phyloP scores from a whole-genome alignment of 352 stramenopile species.

The Globisporangium yorkense region DNA sequence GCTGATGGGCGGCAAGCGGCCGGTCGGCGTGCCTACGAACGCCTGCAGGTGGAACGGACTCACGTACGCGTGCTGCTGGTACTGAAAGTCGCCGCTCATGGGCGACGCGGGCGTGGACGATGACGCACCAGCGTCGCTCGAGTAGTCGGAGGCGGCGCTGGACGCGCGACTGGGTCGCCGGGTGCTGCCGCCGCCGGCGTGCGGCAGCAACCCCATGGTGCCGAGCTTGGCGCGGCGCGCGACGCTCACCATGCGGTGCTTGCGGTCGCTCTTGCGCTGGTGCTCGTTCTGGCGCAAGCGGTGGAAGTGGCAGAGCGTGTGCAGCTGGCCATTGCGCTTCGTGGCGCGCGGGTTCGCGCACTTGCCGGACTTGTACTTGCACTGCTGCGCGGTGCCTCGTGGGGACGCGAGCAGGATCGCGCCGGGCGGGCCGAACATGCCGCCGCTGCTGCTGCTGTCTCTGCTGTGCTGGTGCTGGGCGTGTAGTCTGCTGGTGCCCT shows the following conservation, averaged over 20 bases:
- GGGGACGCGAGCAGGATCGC: slow-evolving; percentile 21
- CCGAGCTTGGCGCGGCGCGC: slow-evolving; percentile 64
- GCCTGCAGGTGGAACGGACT: slow-evolving; percentile 10
- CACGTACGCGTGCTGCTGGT: slow-evolving; percentile 10
- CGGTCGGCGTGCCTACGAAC: slow-evolving; percentile 20
- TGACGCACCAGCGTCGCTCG: slow-evolving; percentile 15
- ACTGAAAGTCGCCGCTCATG: slow-evolving; percentile 20
- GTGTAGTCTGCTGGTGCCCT: slow-evolving; percentile 3
- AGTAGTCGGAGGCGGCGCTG: slow-evolving; percentile 18
- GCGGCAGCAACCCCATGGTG: slow-evolving; percentile 41
- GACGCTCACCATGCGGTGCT: slow-evolving; percentile 80
- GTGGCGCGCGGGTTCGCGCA: slow-evolving; percentile 75
- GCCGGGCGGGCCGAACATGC: not conserved
- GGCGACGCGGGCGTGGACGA: slow-evolving; percentile 27
- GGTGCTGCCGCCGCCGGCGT: not conserved
- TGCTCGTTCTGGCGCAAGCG: slow-evolving; percentile 79
- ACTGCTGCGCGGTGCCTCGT: slow-evolving; percentile 48
- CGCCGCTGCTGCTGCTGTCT: not conserved
- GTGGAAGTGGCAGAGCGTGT: slow-evolving; percentile 85
- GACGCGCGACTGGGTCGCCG: not conserved
- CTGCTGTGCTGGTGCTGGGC: not conserved
- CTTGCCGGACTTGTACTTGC: slow-evolving; percentile 87
- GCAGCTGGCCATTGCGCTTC: slow-evolving; percentile 81
- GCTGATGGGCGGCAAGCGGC: slow-evolving; percentile 65
- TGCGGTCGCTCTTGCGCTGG: slow-evolving; percentile 85